These are phyloP conservation scores for Debaryomyces prosopidis DNA, from an alignment of 805 yeast genomes.

Conservation along the genomic window DNA sequence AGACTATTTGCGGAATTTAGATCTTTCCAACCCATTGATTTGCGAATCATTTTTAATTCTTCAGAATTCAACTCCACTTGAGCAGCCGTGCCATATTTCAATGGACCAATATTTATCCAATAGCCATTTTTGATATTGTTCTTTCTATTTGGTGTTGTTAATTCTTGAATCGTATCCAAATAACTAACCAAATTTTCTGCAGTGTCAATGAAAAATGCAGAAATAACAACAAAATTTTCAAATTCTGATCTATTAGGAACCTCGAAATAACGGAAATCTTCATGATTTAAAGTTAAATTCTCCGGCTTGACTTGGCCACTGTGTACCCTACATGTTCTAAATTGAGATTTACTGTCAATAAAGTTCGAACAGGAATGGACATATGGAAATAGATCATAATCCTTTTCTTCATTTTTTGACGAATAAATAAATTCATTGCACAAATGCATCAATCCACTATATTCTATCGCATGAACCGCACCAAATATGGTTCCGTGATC, in stretches of 20 bases:
- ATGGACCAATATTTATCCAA: constrained; percentile 93
- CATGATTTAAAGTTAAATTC: constrained; percentile 50
- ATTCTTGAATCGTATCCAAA: constrained; percentile 55
- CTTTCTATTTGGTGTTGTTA: constrained; percentile 8
- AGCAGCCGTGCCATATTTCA: constrained; percentile 88
- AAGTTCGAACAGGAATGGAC: constrained; percentile 51
- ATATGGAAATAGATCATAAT: constrained; percentile 40
- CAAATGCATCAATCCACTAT: constrained; percentile 71
- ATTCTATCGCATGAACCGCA: constrained; percentile 72
- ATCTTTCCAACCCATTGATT: constrained; percentile 61
- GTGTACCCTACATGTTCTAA: constrained; percentile 35
- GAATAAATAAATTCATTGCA: constrained; percentile 61
- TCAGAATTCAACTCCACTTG: constrained; percentile 69
- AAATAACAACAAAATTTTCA: constrained; percentile 55
- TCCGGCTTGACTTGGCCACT: constrained; percentile 40
- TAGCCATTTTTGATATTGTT: constrained; percentile 43
- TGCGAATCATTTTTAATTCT: constrained; percentile 61
- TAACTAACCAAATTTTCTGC: constrained; percentile 84
- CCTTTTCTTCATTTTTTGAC: constrained; percentile 7
- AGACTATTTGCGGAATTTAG: constrained; percentile 12
- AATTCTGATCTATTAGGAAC: constrained; percentile 25
- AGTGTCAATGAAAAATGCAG: constrained; percentile 86
- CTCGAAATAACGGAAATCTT: constrained; percentile 64
- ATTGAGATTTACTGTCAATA: constrained; percentile 13
- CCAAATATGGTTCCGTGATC: constrained; percentile 29